Evolutionary conservation across 2,329 filamentous ascomycete genomes (phyloP).

Genomic region (Colletotrichum melonis): DNA sequence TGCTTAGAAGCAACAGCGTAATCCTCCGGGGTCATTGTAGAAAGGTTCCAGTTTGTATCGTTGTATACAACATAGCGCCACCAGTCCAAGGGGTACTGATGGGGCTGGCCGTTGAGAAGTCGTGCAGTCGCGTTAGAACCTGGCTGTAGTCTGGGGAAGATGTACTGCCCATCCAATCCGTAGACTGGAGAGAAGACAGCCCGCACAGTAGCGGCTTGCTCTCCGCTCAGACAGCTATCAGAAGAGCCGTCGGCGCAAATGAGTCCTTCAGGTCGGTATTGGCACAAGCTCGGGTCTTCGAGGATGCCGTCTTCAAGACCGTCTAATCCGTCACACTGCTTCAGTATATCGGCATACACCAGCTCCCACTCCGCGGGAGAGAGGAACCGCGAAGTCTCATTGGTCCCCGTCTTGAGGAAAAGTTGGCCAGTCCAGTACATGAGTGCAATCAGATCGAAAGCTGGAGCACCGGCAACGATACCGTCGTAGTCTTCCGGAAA

Average conservation of each 20-base stretch:
- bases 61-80: conserved; percentile 45
- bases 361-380: conserved; percentile 19
- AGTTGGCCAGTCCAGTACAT: conserved; percentile 50
- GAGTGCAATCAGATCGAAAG: conserved; percentile 37
- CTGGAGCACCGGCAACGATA: conserved; percentile 61
- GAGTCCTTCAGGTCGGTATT: conserved; percentile 46
- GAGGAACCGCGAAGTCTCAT: conserved; percentile 55
- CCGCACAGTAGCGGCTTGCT: conserved; percentile 41
- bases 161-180: conserved; percentile 40
- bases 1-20: conserved; percentile 37
- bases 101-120: conserved; percentile 14
- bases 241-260: conserved; percentile 52
- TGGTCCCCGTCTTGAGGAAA: conserved; percentile 53
- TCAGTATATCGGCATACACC: conserved; percentile 49
- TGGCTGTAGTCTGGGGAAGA: conserved; percentile 58
- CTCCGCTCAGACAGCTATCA: conserved; percentile 50
- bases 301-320: conserved; percentile 60
- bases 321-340: conserved; percentile 60
- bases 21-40: conserved; percentile 1
- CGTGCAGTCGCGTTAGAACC: conserved; percentile 48
- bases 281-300: conserved; percentile 37
- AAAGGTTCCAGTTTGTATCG: conserved; percentile 35
- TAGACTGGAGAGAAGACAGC: conserved; percentile 45
- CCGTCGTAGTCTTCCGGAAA: conserved; percentile 64
- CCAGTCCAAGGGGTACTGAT: conserved; percentile 19